Evolutionary conservation across 257 asterid genomes (phyloP).

Genomic region (Solanum sejunctum): DNA sequence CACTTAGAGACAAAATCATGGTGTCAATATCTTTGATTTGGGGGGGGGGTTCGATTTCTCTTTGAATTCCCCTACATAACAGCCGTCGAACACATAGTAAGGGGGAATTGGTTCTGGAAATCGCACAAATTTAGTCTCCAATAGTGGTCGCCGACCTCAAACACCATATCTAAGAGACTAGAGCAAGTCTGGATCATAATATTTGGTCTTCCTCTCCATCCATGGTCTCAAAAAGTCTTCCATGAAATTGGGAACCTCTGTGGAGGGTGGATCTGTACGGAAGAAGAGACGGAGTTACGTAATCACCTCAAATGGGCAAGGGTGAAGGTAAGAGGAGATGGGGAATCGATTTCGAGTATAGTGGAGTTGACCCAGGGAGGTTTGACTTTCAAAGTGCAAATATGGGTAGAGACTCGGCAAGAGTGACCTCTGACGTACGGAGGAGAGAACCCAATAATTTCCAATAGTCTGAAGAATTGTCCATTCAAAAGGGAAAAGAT

Average conservation of each 20-base stretch:
- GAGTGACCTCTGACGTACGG: neutral
- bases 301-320: neutral
- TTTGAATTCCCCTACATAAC: neutral
- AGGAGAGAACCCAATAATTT: neutral
- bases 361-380: neutral
- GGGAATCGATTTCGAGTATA: neutral
- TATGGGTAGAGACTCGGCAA: neutral
- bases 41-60: neutral
- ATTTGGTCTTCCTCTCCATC: neutral
- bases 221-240: neutral
- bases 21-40: neutral
- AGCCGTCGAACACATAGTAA: neutral
- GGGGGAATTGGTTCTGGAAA: neutral
- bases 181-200: neutral
- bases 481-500: neutral
- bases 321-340: neutral
- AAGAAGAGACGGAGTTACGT: neutral
- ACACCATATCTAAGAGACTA: neutral
- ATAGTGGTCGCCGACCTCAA: neutral
- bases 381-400: neutral
- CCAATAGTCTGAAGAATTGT: neutral
- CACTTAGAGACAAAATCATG: no score
- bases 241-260: neutral
- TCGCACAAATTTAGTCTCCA: neutral
- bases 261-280: neutral